Conservation (phyloP, 1,284 basidiomycete genomes). For the Boletellus deceptivus region DNA sequence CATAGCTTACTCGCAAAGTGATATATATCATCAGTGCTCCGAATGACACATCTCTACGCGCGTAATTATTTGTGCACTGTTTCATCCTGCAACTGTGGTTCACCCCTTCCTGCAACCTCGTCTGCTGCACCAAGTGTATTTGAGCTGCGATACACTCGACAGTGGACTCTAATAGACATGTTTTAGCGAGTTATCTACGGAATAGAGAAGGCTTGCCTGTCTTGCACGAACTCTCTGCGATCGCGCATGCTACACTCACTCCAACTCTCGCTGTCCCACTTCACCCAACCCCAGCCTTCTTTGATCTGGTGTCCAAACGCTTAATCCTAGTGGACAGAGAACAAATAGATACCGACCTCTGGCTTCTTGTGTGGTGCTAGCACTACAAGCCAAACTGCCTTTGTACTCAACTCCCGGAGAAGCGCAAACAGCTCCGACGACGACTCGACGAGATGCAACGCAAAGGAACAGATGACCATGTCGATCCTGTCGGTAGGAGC, state of each 20-base stretch:
- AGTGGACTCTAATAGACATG: slow-evolving; percentile 25
- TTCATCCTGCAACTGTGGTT: slow-evolving; percentile 1
- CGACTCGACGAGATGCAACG: slow-evolving; percentile 64
- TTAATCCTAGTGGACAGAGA: neutral
- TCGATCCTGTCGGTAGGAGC: slow-evolving; percentile 39
- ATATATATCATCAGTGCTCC: slow-evolving; percentile 11
- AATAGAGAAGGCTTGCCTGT: slow-evolving; percentile 43
- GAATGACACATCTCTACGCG: slow-evolving; percentile 3
- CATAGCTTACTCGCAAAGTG: slow-evolving; percentile 22
- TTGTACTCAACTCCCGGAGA: slow-evolving; percentile 60
- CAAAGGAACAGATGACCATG: slow-evolving; percentile 70
- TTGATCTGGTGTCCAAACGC: slow-evolving; percentile 49
- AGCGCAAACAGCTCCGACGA: slow-evolving; percentile 63
- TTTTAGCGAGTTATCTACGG: neutral
- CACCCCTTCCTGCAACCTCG: slow-evolving; percentile 4
- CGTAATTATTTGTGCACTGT: neutral
- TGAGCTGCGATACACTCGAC: slow-evolving; percentile 29
- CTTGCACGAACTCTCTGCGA: slow-evolving; percentile 48
- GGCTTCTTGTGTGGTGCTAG: slow-evolving; percentile 76
- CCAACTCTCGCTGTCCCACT: slow-evolving; percentile 67
- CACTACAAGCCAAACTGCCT: slow-evolving; percentile 62
- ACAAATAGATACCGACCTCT: slow-evolving; percentile 43
- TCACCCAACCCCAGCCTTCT: slow-evolving; percentile 69
- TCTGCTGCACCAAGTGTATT: slow-evolving; percentile 8
- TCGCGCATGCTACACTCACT: slow-evolving; percentile 41